These are phyloP conservation scores for Suillus bovinus DNA, from an alignment of 768 basidiomycete species.

Conservation along the genomic window DNA sequence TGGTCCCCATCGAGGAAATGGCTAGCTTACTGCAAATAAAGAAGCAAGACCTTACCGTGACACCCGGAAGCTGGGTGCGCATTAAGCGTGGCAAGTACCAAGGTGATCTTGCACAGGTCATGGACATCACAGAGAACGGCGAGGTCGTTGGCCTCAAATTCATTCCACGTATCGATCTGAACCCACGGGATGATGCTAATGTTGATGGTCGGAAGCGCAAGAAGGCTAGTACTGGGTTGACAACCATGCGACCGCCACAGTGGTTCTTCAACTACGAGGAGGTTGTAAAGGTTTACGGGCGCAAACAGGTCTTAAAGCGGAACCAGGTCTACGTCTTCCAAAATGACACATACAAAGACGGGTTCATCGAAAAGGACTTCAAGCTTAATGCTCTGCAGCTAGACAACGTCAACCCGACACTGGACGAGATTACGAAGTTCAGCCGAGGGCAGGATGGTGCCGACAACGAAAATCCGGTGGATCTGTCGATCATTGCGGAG, in stretches of 20 bases:
- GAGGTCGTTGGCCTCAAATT: constrained; percentile 93
- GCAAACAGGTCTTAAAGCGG: constrained; percentile 72
- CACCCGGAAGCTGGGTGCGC: constrained; percentile 92
- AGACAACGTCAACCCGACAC: constrained; percentile 91
- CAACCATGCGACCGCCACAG: constrained; percentile 83
- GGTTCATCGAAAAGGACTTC: constrained; percentile 96
- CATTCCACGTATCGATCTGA: constrained; percentile 96
- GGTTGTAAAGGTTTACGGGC: constrained; percentile 81
- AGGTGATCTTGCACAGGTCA: constrained; percentile 93
- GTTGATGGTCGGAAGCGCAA: constrained; percentile 78
- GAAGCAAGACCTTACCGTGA: constrained; percentile 85
- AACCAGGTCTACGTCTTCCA: constrained; percentile 83
- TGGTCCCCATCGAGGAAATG: constrained; percentile 98
- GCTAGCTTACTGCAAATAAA: constrained; percentile 94
- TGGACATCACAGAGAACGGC: constrained; percentile 91
- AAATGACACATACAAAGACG: constrained; percentile 91
- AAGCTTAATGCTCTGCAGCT: constrained; percentile 72
- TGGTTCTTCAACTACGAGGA: constrained; percentile 94
- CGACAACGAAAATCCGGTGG: constrained; percentile 68
- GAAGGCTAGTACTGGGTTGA: constrained; percentile 49
- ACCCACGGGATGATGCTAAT: constrained; percentile 77
- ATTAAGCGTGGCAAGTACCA: constrained; percentile 92
- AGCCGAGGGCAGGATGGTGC: constrained; percentile 71
- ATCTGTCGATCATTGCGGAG: constrained; percentile 90
- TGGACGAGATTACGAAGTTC: constrained; percentile 96